Percentiles rank a stretch among this genome's conserved stretches.
Conservation (phyloP, 2,329 filamentous ascomycete species). For the Dothideomycetes sp. region DNA sequence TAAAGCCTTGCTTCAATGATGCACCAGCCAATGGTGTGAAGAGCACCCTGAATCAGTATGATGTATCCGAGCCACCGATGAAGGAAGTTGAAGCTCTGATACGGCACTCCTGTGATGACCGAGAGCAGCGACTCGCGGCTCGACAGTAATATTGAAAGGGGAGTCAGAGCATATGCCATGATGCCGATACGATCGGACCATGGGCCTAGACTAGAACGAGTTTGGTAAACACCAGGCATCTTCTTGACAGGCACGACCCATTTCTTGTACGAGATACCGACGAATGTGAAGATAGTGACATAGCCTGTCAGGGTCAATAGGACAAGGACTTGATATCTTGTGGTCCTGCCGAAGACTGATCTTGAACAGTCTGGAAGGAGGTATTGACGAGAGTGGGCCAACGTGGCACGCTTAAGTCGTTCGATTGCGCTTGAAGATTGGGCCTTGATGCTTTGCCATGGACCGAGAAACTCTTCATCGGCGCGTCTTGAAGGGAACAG, state of each 20-base stretch:
- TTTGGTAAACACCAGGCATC: slow-evolving; percentile 51
- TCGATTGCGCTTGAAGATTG: slow-evolving; percentile 28
- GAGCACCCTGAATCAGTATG: slow-evolving; percentile 56
- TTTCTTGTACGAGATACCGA: slow-evolving; percentile 57
- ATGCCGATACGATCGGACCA: slow-evolving; percentile 62
- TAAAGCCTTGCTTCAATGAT: slow-evolving; percentile 59
- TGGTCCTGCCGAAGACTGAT: slow-evolving; percentile 57
- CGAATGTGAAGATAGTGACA: slow-evolving; percentile 40
- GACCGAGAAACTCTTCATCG: slow-evolving; percentile 17
- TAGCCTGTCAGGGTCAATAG: slow-evolving; percentile 52
- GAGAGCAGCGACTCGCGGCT: slow-evolving; percentile 62
- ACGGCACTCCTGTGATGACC: slow-evolving; percentile 61
- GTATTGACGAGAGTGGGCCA: slow-evolving; percentile 38
- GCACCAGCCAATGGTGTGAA: slow-evolving; percentile 66
- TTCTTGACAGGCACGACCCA: slow-evolving; percentile 63
- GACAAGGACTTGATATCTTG: slow-evolving; percentile 57
- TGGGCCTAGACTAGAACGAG: slow-evolving; percentile 54
- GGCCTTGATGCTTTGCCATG: slow-evolving; percentile 26
- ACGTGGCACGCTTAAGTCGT: slow-evolving; percentile 26
- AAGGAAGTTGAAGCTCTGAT: slow-evolving; percentile 69
- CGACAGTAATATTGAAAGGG: slow-evolving; percentile 56
- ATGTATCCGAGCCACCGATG: slow-evolving; percentile 69
- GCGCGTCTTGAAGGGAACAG: slow-evolving; percentile 21
- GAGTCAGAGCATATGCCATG: slow-evolving; percentile 64
- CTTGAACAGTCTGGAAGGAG: slow-evolving; percentile 54